These are phyloP conservation scores for Torrubiella hemipterigena DNA, from an alignment of 2,329 filamentous ascomycete genomes.

Conservation along the genomic window DNA sequence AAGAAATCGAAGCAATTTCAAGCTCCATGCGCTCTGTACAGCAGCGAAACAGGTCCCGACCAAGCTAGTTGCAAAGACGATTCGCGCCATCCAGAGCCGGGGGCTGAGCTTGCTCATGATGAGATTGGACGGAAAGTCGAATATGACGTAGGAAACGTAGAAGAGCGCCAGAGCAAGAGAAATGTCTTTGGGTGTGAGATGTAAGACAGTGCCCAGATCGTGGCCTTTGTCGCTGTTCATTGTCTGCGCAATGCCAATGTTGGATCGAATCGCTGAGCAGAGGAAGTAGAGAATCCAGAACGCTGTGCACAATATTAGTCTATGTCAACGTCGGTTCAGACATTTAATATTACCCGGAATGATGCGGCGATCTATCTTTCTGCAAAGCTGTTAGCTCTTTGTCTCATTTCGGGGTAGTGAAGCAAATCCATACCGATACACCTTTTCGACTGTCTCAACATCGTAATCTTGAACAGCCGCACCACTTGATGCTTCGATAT, in stretches of 20 bases:
- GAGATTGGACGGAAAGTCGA: slow-evolving; percentile 80
- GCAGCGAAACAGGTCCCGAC: slow-evolving; percentile 77
- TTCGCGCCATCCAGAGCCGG: slow-evolving; percentile 83
- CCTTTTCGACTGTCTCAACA: slow-evolving; percentile 37
- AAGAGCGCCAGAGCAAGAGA: slow-evolving; percentile 79
- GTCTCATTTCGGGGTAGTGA: not conserved
- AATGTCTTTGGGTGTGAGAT: slow-evolving; percentile 61
- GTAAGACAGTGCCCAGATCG: slow-evolving; percentile 60
- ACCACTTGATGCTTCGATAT: too few relatives aligned
- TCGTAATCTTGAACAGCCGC: too few relatives aligned
- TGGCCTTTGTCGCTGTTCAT: slow-evolving; percentile 68
- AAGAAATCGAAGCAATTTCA: slow-evolving; percentile 78
- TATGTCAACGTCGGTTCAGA: slow-evolving; percentile 4
- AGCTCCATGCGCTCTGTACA: slow-evolving; percentile 70
- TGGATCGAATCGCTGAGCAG: slow-evolving; percentile 82
- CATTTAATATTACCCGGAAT: slow-evolving; percentile 35
- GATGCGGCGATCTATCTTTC: slow-evolving; percentile 46
- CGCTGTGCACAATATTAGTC: slow-evolving; percentile 31
- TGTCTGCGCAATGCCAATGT: slow-evolving; percentile 86
- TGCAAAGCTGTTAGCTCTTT: slow-evolving; percentile 9
- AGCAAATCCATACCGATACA: slow-evolving; percentile 29
- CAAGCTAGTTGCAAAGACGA: slow-evolving; percentile 76
- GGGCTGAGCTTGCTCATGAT: slow-evolving; percentile 79
- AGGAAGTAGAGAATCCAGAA: slow-evolving; percentile 90
- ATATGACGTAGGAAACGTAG: slow-evolving; percentile 85